Base-by-base conservation (phyloP, 805 yeast genomes). In the Blastobotrys terrestris region DNA sequence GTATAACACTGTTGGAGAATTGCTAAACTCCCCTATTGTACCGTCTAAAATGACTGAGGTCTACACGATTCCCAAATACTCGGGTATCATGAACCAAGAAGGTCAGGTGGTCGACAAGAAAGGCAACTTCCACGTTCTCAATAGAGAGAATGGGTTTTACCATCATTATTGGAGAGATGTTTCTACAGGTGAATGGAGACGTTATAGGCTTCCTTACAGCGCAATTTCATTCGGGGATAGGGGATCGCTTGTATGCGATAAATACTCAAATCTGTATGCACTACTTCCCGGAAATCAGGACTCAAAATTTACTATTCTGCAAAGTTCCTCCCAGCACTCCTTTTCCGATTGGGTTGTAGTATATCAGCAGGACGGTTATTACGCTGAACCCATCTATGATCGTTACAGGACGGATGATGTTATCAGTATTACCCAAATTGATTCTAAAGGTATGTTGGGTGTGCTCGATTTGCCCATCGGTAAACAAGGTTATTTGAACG, bases 81-180 rank as follows among this genome's bases (percentile, higher is more conserved):
- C 62, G 22, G 54, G 60, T 1, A 60, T 60, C 5, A 60, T 60
- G 63, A 60, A 60, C 47, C 63, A 60, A 48, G 63, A 60, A 47
- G 63, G 63, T 13, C 63, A 60, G 44, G 49, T 52, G 7, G 54
- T 46, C 13, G 60, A 53, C 21, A n/a, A 39, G 1, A n/a, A 50
- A 3, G 59, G 60, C 3, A 50, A 50, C 7, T 47, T 60, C 31
- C 61, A 60, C 45, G 61, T 53, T 1, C 50, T 60, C 15, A 60
- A 59, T 21, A 42, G 63, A 44, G 57, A 56, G 31, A 31, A 55
- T 39, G 60, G 58, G 16, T 18, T 21, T 35, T 59, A 55, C 31
- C 49, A 48, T 20, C 62, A 58, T 31, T 59, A 59, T 43, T 57
- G 49, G 46, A 41, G 50, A 16, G 21, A 31, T 47, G 21, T 4